These are phyloP conservation scores for Dimargaris xerosporica DNA, from an alignment of 192 early-diverging fungal genomes.

Conservation along the genomic window DNA sequence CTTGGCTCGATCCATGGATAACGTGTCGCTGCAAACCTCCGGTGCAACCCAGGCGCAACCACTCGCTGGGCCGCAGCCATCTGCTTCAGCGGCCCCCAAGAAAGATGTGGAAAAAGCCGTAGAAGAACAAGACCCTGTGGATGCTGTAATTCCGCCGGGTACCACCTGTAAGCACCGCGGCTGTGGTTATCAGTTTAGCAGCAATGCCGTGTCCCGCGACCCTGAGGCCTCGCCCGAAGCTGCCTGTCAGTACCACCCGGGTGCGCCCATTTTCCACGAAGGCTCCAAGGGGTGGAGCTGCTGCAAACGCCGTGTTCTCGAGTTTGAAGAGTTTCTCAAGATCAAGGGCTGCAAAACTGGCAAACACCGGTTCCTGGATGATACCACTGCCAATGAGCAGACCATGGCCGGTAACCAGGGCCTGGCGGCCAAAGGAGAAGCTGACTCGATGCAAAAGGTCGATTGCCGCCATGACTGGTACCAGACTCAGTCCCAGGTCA, in stretches of 20 bases:
- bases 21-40: slow-evolving; percentile 17
- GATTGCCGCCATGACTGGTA: slow-evolving; percentile 89
- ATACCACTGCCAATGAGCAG: neutral
- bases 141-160: slow-evolving; percentile 49
- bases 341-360: slow-evolving; percentile 86
- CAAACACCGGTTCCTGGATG: slow-evolving; percentile 77
- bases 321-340: slow-evolving; percentile 97
- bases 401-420: slow-evolving; percentile 9
- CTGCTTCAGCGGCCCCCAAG: slow-evolving; percentile 17
- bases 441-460: slow-evolving; percentile 17
- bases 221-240: slow-evolving; percentile 22
- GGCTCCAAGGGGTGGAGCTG: slow-evolving; percentile 97
- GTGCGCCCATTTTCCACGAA: slow-evolving; percentile 89
- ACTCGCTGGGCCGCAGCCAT: slow-evolving; percentile 15
- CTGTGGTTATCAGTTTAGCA: slow-evolving; percentile 53
- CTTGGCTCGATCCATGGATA: slow-evolving; percentile 23
- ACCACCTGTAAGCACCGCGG: slow-evolving; percentile 71
- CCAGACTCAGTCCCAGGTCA: slow-evolving; percentile 71
- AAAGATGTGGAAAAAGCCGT: slow-evolving; percentile 34
- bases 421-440: neutral
- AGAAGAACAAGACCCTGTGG: slow-evolving; percentile 59
- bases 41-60: slow-evolving; percentile 12
- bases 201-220: slow-evolving; percentile 36
- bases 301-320: slow-evolving; percentile 85
- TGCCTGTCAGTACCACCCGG: slow-evolving; percentile 76